Evolutionary conservation across 2,329 filamentous ascomycete genomes (phyloP).

Genomic region (Penicillium concentricum): DNA sequence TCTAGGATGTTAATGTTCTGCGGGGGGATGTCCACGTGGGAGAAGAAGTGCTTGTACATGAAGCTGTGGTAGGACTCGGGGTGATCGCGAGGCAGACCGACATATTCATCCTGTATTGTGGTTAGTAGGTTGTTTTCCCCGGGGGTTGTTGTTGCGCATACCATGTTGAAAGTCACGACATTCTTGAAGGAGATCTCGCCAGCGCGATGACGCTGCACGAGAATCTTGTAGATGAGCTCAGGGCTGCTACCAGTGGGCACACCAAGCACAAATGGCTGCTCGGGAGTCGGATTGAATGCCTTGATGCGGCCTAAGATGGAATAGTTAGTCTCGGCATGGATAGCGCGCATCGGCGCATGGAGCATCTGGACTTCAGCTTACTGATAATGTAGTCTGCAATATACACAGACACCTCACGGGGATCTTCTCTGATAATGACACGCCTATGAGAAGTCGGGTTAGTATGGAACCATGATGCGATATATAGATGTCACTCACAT

Average conservation of each 20-base stretch:
- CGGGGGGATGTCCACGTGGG: slow-evolving; percentile 76
- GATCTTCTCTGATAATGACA: slow-evolving; percentile 77
- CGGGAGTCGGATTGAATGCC: slow-evolving; percentile 68
- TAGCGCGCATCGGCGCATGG: not conserved
- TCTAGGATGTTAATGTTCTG: slow-evolving; percentile 82
- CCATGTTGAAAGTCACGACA: slow-evolving; percentile 92
- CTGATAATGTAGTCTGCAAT: slow-evolving; percentile 79
- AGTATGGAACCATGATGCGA: slow-evolving; percentile 1
- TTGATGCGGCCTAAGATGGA: slow-evolving; percentile 66
- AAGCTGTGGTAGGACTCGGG: slow-evolving; percentile 86
- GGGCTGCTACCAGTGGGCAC: slow-evolving; percentile 82
- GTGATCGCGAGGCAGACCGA: slow-evolving; percentile 77
- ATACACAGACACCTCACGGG: slow-evolving; percentile 67
- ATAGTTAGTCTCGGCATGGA: slow-evolving; percentile 1
- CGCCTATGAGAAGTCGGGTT: slow-evolving; percentile 56
- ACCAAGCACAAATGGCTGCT: slow-evolving; percentile 77
- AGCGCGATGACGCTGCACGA: slow-evolving; percentile 56
- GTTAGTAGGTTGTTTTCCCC: slow-evolving; percentile 9
- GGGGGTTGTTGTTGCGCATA: slow-evolving; percentile 37
- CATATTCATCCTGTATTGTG: slow-evolving; percentile 70
- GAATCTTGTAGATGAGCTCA: slow-evolving; percentile 71
- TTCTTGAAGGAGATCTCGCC: slow-evolving; percentile 75
- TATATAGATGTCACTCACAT: slow-evolving; percentile 23
- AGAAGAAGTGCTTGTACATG: slow-evolving; percentile 93
- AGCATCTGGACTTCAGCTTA: slow-evolving; percentile 37